These are phyloP conservation scores for Colletotrichum magnum DNA, from an alignment of 2,329 filamentous ascomycete genomes.

Conservation along the genomic window DNA sequence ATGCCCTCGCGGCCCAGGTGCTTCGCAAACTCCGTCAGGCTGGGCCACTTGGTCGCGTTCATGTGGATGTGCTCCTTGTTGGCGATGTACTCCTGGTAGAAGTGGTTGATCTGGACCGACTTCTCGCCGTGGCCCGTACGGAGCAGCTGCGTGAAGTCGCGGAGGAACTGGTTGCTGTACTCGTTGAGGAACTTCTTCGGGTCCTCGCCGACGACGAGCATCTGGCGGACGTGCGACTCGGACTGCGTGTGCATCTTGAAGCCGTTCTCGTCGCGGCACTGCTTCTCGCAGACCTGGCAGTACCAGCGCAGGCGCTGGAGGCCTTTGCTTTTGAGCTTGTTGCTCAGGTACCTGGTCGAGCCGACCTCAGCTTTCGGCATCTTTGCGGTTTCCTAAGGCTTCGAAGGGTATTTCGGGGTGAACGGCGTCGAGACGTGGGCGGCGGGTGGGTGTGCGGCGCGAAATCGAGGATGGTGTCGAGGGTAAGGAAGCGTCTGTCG, in stretches of 20 bases:
- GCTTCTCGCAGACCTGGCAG: conserved; percentile 82
- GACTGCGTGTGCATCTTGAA: conserved; percentile 91
- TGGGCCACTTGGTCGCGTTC: conserved; percentile 92
- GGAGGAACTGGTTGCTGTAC: conserved; percentile 85
- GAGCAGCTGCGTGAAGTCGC: conserved; percentile 83
- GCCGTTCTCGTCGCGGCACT: conserved; percentile 84
- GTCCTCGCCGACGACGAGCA: conserved; percentile 89
- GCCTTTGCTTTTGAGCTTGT: conserved; percentile 89
- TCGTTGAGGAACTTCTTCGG: conserved; percentile 86
- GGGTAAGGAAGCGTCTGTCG: not conserved
- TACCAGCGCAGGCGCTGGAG: conserved; percentile 90
- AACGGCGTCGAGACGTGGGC: too few species aligned
- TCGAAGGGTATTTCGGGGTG: too few species aligned
- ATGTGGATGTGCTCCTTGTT: conserved; percentile 93
- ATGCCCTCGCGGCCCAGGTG: conserved; percentile 88
- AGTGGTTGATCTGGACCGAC: conserved; percentile 87
- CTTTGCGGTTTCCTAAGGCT: conserved; percentile 51
- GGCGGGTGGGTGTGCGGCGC: not conserved
- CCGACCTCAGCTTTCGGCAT: conserved; percentile 97
- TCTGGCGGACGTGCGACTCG: conserved; percentile 90
- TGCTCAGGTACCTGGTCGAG: conserved; percentile 89
- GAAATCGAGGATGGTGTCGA: not conserved
- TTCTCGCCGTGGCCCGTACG: conserved; percentile 93
- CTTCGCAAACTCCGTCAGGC: conserved; percentile 91
- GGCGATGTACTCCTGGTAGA: conserved; percentile 94